Percentiles rank a stretch among this genome's conserved stretches.
phyloP scores from a whole-genome alignment of 2,329 filamentous ascomycete genomes.

The Fusarium sp. region DNA sequence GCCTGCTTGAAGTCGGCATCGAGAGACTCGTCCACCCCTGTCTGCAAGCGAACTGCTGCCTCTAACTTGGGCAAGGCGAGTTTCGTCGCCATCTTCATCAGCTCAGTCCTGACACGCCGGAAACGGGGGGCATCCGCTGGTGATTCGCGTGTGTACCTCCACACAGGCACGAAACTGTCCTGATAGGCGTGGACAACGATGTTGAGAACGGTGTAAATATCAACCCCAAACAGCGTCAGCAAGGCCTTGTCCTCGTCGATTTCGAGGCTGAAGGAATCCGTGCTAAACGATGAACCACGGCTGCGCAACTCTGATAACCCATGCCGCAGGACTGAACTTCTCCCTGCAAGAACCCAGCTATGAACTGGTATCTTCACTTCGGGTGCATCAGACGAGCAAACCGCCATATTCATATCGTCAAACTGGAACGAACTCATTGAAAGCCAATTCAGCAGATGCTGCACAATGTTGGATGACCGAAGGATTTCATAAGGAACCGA shows the following conservation, averaged over 20 bases:
- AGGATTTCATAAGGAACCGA: constrained; percentile 65
- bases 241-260: constrained; percentile 62
- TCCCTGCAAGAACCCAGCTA: constrained; percentile 80
- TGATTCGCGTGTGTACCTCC: constrained; percentile 80
- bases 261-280: constrained; percentile 49
- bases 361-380: constrained; percentile 83
- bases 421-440: constrained; percentile 53
- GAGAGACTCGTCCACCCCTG: constrained; percentile 71
- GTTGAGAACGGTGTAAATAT: constrained; percentile 84
- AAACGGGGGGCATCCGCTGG: constrained; percentile 77
- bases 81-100: constrained; percentile 85
- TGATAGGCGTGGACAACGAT: constrained; percentile 84
- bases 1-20: constrained; percentile 78
- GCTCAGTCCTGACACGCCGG: constrained; percentile 81
- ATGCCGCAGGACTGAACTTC: constrained; percentile 76
- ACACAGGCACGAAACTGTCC: constrained; percentile 84
- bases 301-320: constrained; percentile 69
- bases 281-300: constrained; percentile 27
- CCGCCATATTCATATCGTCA: constrained; percentile 55
- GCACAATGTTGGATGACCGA: constrained; percentile 73
- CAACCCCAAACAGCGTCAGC: constrained; percentile 75
- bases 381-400: constrained; percentile 71
- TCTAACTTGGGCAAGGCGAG: constrained; percentile 81
- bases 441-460: constrained; percentile 68
- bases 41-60: constrained; percentile 80